phyloP scores from a whole-genome alignment of 257 asterid genomes.

The Solanum pennellii region DNA sequence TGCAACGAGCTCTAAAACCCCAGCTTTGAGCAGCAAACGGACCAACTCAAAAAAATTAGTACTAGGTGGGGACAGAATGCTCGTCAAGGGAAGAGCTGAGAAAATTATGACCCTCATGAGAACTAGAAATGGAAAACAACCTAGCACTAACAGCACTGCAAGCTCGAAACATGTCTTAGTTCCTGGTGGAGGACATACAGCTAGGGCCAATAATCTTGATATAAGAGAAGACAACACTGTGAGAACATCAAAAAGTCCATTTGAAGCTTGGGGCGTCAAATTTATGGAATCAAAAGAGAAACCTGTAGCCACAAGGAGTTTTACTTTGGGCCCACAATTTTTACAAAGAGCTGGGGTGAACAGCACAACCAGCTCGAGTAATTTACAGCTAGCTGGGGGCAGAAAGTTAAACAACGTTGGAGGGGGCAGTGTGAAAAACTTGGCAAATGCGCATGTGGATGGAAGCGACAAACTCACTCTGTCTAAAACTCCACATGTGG shows the following conservation, averaged over 20 bases:
- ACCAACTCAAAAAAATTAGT: background rate
- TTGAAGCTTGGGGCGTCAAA: background rate
- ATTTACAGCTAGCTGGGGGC: background rate
- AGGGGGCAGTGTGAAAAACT: background rate
- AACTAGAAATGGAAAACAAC: background rate
- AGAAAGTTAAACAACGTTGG: background rate
- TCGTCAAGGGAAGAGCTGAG: background rate
- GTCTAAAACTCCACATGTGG: background rate
- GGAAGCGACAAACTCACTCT: background rate
- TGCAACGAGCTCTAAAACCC: background rate
- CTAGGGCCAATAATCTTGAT: background rate
- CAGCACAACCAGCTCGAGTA: background rate
- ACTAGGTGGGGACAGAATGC: background rate
- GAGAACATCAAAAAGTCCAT: background rate
- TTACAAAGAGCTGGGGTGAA: background rate
- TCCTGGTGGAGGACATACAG: background rate
- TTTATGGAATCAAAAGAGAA: background rate
- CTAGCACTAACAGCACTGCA: background rate
- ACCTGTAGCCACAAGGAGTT: background rate
- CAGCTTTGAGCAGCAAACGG: background rate
- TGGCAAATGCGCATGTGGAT: background rate
- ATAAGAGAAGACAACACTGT: background rate
- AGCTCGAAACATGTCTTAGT: background rate
- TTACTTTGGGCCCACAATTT: background rate
- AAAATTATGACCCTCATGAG: background rate